Conservation (phyloP, 306 rosid species). For the Casuarina cunninghamiana region DNA sequence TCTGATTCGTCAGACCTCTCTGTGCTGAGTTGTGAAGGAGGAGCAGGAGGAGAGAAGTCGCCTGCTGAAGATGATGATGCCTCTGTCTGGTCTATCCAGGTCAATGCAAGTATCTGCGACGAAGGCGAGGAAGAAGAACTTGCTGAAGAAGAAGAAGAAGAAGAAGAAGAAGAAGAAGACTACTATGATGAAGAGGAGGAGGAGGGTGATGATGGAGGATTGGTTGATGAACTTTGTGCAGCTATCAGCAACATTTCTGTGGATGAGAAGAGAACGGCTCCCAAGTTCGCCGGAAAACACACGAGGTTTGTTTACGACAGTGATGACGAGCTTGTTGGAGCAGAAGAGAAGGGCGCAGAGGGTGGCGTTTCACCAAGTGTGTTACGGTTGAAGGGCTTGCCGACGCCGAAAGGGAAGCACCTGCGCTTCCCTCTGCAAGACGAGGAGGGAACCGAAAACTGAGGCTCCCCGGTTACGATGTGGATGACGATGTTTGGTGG, state of each 20-base stretch:
- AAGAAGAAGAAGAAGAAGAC: conserved; percentile 7
- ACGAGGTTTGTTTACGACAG: conserved; percentile 73
- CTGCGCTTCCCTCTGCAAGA: conserved; percentile 59
- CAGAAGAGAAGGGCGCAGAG: conserved; percentile 34
- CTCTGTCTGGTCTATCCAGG: conserved; percentile 89
- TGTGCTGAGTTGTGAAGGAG: conserved; percentile 42
- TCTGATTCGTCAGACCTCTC: conserved; percentile 50
- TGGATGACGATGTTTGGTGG: conserved; percentile 5
- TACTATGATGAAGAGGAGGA: conserved; percentile 30
- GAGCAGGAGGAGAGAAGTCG: conserved; percentile 23
- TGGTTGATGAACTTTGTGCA: conserved; percentile 66
- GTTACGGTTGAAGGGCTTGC: conserved; percentile 68
- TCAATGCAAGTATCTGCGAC: conserved; percentile 63
- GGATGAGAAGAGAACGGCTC: conserved; percentile 41
- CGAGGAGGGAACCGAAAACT: not conserved
- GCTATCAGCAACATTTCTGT: conserved; percentile 63
- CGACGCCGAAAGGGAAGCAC: conserved; percentile 89
- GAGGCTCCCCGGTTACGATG: conserved; percentile 6
- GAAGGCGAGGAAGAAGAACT: conserved; percentile 53
- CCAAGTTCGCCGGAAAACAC: conserved; percentile 71
- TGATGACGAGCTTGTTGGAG: conserved; percentile 73
- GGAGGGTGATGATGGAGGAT: conserved; percentile 29
- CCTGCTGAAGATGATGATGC: conserved; percentile 67
- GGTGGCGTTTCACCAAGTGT: conserved; percentile 35
- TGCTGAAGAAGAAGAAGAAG: conserved; percentile 33